Conservation (phyloP, 441 rosid genomes). For the Metrosideros polymorpha region DNA sequence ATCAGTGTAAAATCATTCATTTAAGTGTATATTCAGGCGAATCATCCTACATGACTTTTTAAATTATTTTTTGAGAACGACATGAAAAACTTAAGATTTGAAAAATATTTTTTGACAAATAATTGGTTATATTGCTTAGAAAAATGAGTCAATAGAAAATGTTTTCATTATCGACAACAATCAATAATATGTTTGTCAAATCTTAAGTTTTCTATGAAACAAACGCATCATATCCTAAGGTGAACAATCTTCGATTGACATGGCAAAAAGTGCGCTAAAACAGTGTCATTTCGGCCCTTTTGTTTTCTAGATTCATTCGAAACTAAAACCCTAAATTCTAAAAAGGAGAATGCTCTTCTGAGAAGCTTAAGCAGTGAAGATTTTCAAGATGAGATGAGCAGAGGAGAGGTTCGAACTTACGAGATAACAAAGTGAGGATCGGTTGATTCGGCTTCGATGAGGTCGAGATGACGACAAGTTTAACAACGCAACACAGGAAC, state of each 20-base stretch:
- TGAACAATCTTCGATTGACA: not conserved
- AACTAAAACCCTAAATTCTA: not conserved
- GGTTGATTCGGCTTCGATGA: not conserved
- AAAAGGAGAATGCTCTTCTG: not conserved
- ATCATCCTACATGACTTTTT: not conserved
- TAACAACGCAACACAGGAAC: not conserved
- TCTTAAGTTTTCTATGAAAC: too few species aligned
- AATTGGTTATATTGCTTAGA: too few species aligned
- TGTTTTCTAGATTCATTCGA: not conserved
- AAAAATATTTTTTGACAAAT: too few species aligned
- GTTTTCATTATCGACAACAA: too few species aligned
- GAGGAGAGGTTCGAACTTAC: not conserved
- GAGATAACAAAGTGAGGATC: not conserved
- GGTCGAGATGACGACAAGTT: not conserved
- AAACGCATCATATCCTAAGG: too few species aligned
- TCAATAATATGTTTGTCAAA: too few species aligned
- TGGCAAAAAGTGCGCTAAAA: not conserved
- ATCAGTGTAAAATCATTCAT: fast-evolving
- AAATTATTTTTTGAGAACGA: not conserved
- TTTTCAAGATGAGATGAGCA: not conserved
- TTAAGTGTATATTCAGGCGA: too few species aligned
- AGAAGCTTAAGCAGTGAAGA: not conserved
- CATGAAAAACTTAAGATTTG: too few species aligned
- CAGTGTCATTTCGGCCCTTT: not conserved
- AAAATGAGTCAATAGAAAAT: too few species aligned